Base-by-base conservation (phyloP, 805 yeast species). In the Saccharomyces cerevisiae region DNA sequence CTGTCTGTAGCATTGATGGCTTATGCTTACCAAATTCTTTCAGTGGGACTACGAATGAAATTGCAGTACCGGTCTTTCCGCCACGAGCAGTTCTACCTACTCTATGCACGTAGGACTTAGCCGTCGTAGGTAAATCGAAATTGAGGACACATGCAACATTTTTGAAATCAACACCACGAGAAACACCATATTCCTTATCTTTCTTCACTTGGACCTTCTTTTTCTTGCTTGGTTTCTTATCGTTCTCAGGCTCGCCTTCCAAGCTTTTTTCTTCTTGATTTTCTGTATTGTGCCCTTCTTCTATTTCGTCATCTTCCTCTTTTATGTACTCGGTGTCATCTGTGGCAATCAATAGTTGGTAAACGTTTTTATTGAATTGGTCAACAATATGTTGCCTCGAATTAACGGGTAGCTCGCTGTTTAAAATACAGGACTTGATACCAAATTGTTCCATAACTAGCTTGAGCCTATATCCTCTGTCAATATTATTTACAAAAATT, bases 21-120 rank as follows among this genome's bases (percentile, higher is more conserved):
- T 84, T 89, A 72, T 94, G 97, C 64, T 87, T 89, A 31, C 96
- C 97, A 73, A 86, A 84, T 64, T 88, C 91, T 57, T 84, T 87
- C 32, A 76, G 73, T 28, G 94, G 87, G 27, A 92, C 89, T 21
- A 91, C 94, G 73, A 92, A 94, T 17, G 97, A 90, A 53, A 94
- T 77, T 0, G 98, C 87, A 81, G 89, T 91, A 55, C 99, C 99
- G 1, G 94, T 79, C 67, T 89, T 90, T 52, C 97, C 96, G 6
- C 96, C 98, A 73, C 99, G 83, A 4, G 99, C 99, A 4, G 99
- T 94, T 75, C 99, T 83, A 51, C 99, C 99, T 41, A 94, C 81
- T 68, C 99, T 81, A 71, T 94, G 99, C 30, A 89, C 84, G 67
- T 94, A 94, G 2, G 96, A 82, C 67, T 85, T 87, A 4, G 97